phyloP scores from a whole-genome alignment of 2,329 filamentous ascomycete genomes.

The Ophiostoma sp. region DNA sequence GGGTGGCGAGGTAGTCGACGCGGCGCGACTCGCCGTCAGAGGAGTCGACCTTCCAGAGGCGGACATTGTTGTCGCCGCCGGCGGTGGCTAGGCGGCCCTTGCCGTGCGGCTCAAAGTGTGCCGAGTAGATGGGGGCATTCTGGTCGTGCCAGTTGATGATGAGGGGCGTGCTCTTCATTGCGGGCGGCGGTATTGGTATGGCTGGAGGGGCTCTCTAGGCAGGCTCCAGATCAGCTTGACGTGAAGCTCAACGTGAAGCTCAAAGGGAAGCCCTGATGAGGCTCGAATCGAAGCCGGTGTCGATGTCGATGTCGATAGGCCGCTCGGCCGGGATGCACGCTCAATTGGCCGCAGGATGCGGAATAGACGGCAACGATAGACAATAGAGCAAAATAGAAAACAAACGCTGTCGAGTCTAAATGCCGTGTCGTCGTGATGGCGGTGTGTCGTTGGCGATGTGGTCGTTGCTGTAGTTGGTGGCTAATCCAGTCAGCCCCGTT shows the following conservation, averaged over 20 bases:
- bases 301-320: not conserved
- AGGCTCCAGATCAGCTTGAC: not conserved
- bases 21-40: conserved; percentile 76
- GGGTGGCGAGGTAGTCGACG: conserved; percentile 85
- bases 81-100: conserved; percentile 90
- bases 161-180: conserved; percentile 92
- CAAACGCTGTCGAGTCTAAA: not conserved
- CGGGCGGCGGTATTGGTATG: conserved; percentile 29
- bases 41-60: conserved; percentile 86
- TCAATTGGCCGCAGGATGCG: not conserved
- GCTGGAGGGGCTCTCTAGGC: not conserved
- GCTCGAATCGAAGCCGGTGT: not conserved
- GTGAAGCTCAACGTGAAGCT: not conserved
- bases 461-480: not conserved
- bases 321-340: not conserved
- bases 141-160: conserved; percentile 99
- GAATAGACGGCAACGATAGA: not conserved
- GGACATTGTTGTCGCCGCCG: conserved; percentile 93
- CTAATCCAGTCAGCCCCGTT: not conserved
- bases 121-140: conserved; percentile 93
- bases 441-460: not conserved
- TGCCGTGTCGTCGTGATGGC: not conserved
- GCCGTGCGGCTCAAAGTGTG: conserved; percentile 88
- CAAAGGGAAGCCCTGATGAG: not conserved
- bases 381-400: not conserved